Evolutionary conservation across 331 rosid genomes (phyloP).

Genomic region (Pyracantha coccinea): DNA sequence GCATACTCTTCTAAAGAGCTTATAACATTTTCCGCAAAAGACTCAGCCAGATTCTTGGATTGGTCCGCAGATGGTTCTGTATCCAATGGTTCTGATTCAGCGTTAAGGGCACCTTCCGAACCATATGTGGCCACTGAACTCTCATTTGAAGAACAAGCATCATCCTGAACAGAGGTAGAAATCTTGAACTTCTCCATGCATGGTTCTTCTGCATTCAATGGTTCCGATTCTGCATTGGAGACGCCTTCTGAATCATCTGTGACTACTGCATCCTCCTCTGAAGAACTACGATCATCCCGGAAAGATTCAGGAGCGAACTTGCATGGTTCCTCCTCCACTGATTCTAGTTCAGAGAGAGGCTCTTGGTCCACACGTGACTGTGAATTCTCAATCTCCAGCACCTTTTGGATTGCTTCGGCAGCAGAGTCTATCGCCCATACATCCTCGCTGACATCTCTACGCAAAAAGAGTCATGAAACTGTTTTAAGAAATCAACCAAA

Average conservation of each 20-base stretch:
- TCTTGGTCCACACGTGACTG: conserved; percentile 14
- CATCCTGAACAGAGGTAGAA: conserved; percentile 10
- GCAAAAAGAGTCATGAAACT: neutral
- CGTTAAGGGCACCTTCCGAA: neutral
- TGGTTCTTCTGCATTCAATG: conserved; percentile 9
- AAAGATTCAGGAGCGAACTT: conserved; percentile 7
- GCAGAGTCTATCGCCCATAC: conserved; percentile 41
- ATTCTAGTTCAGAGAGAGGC: neutral
- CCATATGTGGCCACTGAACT: conserved; percentile 6
- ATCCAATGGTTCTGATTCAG: neutral
- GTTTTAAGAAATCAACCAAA: neutral
- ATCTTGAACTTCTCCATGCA: neutral
- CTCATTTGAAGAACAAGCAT: neutral
- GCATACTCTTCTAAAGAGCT: neutral
- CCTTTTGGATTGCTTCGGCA: conserved; percentile 35
- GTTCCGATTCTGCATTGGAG: conserved; percentile 7
- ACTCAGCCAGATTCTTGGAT: neutral
- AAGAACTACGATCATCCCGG: conserved; percentile 16
- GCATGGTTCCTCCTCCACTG: neutral
- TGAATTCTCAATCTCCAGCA: conserved; percentile 47
- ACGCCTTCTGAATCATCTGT: conserved; percentile 20
- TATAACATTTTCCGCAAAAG: neutral
- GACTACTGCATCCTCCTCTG: conserved; percentile 12
- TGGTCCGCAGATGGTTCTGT: neutral
- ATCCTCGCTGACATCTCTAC: conserved; percentile 37